Conservation (phyloP, 495 filamentous ascomycete genomes). For the Aspergillus baeticus region DNA sequence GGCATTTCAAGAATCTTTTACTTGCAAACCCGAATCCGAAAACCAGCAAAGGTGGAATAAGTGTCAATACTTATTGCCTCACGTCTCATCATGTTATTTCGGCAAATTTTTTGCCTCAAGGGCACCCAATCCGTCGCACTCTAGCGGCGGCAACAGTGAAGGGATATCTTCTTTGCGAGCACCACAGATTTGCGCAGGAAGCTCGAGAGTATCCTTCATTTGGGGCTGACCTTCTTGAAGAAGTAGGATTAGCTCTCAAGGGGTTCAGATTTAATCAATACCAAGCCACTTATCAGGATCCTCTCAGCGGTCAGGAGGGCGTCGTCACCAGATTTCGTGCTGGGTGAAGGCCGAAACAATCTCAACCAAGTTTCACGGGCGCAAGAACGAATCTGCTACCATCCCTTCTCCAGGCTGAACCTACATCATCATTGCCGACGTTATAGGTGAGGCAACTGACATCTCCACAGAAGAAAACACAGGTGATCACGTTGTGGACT, state of each 20-base stretch:
- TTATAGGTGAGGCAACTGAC: background rate
- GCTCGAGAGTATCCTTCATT: background rate
- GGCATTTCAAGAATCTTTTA: background rate
- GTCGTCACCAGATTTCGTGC: no score
- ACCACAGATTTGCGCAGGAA: background rate
- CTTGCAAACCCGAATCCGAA: background rate
- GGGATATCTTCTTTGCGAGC: background rate
- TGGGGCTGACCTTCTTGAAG: no score
- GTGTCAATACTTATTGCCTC: background rate
- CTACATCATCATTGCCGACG: no score
- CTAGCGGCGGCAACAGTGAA: background rate
- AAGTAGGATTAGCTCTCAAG: no score
- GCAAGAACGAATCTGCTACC: no score
- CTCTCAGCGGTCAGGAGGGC: no score
- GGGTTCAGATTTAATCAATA: no score
- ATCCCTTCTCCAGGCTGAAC: no score
- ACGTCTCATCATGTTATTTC: background rate
- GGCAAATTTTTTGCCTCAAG: background rate
- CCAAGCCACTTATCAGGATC: no score
- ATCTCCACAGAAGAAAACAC: background rate
- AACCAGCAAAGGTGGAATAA: background rate
- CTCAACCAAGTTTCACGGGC: no score
- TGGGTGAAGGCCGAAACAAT: no score
- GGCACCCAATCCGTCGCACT: background rate
- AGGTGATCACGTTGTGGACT: background rate